Evolutionary conservation across 164 flowering plant genomes (phyloP).

Genomic region (Tinospora cordifolia): DNA sequence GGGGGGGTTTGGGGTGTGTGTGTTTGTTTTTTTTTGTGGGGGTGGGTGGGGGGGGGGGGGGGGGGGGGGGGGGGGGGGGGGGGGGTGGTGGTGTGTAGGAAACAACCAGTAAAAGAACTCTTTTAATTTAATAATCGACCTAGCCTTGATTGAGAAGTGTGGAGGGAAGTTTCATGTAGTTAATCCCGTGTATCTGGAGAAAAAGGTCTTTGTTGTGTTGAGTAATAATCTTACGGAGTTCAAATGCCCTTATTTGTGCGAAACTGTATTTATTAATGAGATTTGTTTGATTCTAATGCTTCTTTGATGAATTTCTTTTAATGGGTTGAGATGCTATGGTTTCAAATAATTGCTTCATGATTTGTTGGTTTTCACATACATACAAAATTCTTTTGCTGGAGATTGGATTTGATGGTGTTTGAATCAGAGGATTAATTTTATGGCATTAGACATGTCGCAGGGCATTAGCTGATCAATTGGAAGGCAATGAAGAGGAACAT

Average conservation of each 20-base stretch:
- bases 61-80: neutral
- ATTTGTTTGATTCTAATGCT: neutral
- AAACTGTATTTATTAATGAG: neutral
- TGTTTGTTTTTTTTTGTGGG: no score
- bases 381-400: neutral
- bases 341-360: neutral
- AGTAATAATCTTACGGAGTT: no score
- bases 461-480: slow-evolving; percentile 84
- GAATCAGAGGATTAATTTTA: slow-evolving; percentile 1
- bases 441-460: slow-evolving; percentile 31
- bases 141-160: neutral
- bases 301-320: neutral
- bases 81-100: neutral
- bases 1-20: no score
- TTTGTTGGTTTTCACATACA: neutral
- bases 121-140: no score
- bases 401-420: neutral
- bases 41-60: no score
- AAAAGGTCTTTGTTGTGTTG: no score
- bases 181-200: no score
- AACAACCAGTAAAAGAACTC: neutral
- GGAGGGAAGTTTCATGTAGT: neutral
- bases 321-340: neutral
- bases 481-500: slow-evolving; percentile 78
- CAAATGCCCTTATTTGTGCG: no score